phyloP scores from a whole-genome alignment of 441 rosid species.

The Metrosideros polymorpha region DNA sequence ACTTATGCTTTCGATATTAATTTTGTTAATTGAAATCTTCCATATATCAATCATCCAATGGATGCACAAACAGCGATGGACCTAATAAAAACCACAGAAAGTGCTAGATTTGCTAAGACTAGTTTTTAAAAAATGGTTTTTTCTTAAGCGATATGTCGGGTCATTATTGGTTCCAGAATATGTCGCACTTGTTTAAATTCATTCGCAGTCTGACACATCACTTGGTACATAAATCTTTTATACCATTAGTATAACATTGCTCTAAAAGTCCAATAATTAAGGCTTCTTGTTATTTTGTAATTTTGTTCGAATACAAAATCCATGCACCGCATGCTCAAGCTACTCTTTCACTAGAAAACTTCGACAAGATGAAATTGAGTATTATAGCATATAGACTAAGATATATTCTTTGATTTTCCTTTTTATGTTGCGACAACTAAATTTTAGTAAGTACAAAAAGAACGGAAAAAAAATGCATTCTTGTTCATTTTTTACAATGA shows the following conservation, averaged over 20 bases:
- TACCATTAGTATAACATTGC: background rate
- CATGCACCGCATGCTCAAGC: background rate
- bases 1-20: background rate
- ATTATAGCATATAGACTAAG: background rate
- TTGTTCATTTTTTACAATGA: too few relatives aligned
- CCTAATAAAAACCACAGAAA: background rate
- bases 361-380: background rate
- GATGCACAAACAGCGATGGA: background rate
- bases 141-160: background rate
- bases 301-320: background rate
- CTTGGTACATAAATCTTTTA: background rate
- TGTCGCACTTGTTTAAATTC: background rate
- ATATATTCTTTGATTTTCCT: too few relatives aligned
- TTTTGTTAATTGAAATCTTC: background rate
- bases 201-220: background rate
- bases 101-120: background rate
- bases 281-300: background rate
- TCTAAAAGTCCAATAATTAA: background rate
- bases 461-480: too few relatives aligned
- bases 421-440: too few relatives aligned
- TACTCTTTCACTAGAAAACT: background rate
- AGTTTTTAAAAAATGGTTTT: background rate
- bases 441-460: too few relatives aligned
- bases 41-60: background rate
- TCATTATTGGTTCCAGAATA: background rate